A percentile compares a stretch with the other conserved stretches of the same genome.
Conservation (phyloP, 2,329 filamentous ascomycete genomes). For the Epichloe elymi region DNA sequence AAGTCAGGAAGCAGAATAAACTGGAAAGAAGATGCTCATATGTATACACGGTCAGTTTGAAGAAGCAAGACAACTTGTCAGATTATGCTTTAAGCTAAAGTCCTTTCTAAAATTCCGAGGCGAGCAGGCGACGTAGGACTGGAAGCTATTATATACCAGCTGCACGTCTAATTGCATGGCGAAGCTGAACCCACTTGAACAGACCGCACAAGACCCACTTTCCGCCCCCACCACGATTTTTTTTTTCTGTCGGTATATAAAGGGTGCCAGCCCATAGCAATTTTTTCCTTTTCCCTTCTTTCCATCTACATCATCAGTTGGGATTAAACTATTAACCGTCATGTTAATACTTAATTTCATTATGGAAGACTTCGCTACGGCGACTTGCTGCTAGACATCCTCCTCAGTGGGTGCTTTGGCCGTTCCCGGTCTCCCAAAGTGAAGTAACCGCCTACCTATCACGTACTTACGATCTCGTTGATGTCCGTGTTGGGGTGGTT, state of each 20-base stretch:
- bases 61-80: too few relatives aligned
- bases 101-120: too few relatives aligned
- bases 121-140: too few relatives aligned
- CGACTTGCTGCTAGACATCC: constrained; percentile 41
- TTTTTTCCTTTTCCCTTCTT: constrained; percentile 14
- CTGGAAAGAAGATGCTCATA: too few relatives aligned
- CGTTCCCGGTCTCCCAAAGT: constrained; percentile 41
- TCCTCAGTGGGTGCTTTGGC: constrained; percentile 36
- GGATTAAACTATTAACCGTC: constrained; percentile 36
- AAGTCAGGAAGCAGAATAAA: too few relatives aligned
- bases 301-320: constrained; percentile 30
- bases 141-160: too few relatives aligned
- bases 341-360: constrained; percentile 32
- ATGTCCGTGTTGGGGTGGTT: constrained; percentile 39
- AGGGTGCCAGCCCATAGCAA: not conserved
- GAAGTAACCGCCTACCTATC: constrained; percentile 33
- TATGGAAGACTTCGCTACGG: constrained; percentile 36
- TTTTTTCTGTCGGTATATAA: constrained; percentile 8
- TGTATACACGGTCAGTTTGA: too few relatives aligned
- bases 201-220: not conserved
- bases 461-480: constrained; percentile 26
- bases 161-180: too few relatives aligned
- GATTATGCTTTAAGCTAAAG: too few relatives aligned
- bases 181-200: too few relatives aligned
- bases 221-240: constrained; percentile 1